Evolutionary conservation across 768 basidiomycete genomes (phyloP), one percentile per base, ranked within the genome.

Genomic region (Sporobolomyces pararoseus): DNA sequence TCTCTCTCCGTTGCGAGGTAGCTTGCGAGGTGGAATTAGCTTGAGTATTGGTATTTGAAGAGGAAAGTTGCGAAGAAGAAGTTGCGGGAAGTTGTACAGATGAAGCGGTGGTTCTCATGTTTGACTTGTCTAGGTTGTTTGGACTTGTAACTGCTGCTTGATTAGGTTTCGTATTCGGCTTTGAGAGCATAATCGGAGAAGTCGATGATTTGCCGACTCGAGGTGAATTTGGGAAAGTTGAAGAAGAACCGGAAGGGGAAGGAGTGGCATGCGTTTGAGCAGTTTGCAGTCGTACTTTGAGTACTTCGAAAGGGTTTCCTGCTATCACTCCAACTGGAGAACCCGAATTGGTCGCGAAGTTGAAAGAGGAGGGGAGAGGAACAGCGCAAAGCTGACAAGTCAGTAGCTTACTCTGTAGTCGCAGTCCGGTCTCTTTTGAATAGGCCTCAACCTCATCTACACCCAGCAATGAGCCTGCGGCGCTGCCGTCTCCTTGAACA

Each of bases 261-360:
- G 65, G 51, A 23, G 59, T 32, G 23, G 65, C 10, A 32, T 47
- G 53, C 42, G 46, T 39, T 34, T 53, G 61, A 17, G 58, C 53
- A 19, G 72, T 74, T 46, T 74, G 72, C 1, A 74, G 57, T 10
- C 72, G 72, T 44, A 74, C 72, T 58, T 74, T 74, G 51, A 74
- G 63, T 9, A 74, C 72, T 32, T 63, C 72, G 61, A 66, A 73
- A 17, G 72, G 72, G 59, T 74, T 74, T 25, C 68, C 68, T 37
- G 66, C 65, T 14, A 74, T 31, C 53, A 74, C 68, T 23, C 72
- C 72, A 51, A 70, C 72, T 74, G 68, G 1, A 23, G 2, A 3
- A 21, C n/a, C 14, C 32, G 35, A 23, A 16, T 2, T 6, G 55
- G 55, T 57, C 39, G 55, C 55, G 55, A 35, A 27, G 14, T 44